Evolutionary conservation across 106 monocot species (phyloP).

Genomic region (Acorus calamus): DNA sequence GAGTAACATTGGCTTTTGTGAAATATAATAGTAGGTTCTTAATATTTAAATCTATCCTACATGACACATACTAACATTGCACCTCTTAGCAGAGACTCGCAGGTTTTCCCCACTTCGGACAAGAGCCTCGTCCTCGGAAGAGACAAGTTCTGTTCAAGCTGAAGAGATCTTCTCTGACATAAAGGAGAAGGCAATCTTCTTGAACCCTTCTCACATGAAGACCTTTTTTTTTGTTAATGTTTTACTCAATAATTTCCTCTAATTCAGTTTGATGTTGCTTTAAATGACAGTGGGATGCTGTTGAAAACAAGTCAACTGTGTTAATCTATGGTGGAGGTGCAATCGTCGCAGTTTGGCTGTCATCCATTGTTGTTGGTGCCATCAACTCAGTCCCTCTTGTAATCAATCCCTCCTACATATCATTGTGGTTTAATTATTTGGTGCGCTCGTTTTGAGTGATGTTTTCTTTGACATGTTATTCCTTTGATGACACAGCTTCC

Average conservation of each 20-base stretch:
- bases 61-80: neutral
- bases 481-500: slow-evolving; percentile 55
- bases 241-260: too few relatives aligned
- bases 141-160: slow-evolving; percentile 30
- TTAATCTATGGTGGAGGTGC: slow-evolving; percentile 94
- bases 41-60: too few relatives aligned
- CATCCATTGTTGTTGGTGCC: slow-evolving; percentile 73
- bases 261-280: neutral
- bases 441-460: neutral
- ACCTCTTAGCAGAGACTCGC: slow-evolving; percentile 30
- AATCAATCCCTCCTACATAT: too few relatives aligned
- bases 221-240: neutral
- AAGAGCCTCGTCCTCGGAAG: slow-evolving; percentile 64
- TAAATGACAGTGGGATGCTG: slow-evolving; percentile 63
- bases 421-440: too few relatives aligned
- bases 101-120: slow-evolving; percentile 47
- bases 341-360: slow-evolving; percentile 80
- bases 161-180: slow-evolving; percentile 67
- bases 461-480: neutral
- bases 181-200: slow-evolving; percentile 53
- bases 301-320: slow-evolving; percentile 88
- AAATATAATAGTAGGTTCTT: too few relatives aligned
- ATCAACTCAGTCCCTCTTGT: slow-evolving; percentile 96
- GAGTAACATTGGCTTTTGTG: too few relatives aligned
- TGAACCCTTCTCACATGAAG: neutral